A percentile compares a stretch with the other conserved stretches of the same genome.
Conservation (phyloP, 306 rosid genomes). For the Vigna trinervia region DNA sequence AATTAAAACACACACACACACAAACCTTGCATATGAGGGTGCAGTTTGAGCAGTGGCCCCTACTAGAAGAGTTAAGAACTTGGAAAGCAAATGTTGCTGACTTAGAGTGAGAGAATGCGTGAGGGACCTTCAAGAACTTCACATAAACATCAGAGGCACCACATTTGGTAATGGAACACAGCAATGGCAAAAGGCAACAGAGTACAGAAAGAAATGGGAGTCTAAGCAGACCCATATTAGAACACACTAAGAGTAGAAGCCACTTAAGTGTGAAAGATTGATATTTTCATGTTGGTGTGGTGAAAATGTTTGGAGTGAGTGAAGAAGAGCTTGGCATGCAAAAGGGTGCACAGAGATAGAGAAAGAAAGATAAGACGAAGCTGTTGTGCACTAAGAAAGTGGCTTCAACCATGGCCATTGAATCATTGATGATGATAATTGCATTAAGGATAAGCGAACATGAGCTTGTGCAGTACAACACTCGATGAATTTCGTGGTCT, state of each 20-base stretch:
- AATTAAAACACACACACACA: constrained; percentile 16
- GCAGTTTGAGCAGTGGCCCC: constrained; percentile 55
- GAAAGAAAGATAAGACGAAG: constrained; percentile 37
- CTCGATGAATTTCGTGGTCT: constrained; percentile 33
- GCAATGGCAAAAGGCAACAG: constrained; percentile 50
- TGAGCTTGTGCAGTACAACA: constrained; percentile 46
- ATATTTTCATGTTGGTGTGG: constrained; percentile 44
- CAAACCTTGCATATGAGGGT: constrained; percentile 81
- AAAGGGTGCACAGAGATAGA: constrained; percentile 25
- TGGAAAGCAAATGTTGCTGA: constrained; percentile 77
- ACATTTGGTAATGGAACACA: constrained; percentile 54
- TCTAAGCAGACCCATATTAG: constrained; percentile 62
- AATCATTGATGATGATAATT: constrained; percentile 39
- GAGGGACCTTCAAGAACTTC: constrained; percentile 80
- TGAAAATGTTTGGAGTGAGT: constrained; percentile 32
- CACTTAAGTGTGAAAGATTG: constrained; percentile 40
- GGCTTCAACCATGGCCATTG: constrained; percentile 46
- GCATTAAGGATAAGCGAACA: constrained; percentile 54
- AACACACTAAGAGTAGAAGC: constrained; percentile 20
- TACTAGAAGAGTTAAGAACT: constrained; percentile 50
- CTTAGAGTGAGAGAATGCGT: constrained; percentile 74
- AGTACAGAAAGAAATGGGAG: constrained; percentile 44
- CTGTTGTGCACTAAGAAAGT: constrained; percentile 41
- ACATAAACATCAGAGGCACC: constrained; percentile 57
- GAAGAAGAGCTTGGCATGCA: constrained; percentile 45